Percentiles rank a stretch among this genome's conserved stretches.
Conservation (phyloP, 2,329 filamentous ascomycete genomes). For the Fusarium oxysporum region DNA sequence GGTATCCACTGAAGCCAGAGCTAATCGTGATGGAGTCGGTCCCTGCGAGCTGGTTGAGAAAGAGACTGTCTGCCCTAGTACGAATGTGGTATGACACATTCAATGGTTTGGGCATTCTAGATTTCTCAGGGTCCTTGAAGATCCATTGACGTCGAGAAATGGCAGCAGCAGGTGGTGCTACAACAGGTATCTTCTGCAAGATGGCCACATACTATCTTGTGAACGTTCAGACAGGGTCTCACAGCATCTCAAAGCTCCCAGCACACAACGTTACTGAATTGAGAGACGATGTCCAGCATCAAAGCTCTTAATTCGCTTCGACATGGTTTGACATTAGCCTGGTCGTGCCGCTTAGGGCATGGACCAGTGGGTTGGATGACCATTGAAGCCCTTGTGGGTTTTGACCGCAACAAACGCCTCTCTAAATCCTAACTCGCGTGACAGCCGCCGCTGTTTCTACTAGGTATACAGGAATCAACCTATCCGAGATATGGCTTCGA, state of each 20-base stretch:
- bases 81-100: conserved; percentile 27
- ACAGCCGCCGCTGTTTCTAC: conserved; percentile 9
- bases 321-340: conserved; percentile 3
- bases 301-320: conserved; percentile 12
- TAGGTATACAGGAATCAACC: conserved; percentile 11
- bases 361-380: conserved; percentile 17
- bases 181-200: background rate
- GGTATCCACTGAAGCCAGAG: conserved; percentile 24
- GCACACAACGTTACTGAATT: background rate
- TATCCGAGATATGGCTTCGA: conserved; percentile 1
- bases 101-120: conserved; percentile 11
- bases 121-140: conserved; percentile 27
- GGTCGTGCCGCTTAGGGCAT: conserved; percentile 8
- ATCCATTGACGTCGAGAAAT: background rate
- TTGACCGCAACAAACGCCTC: conserved; percentile 37
- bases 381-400: conserved; percentile 14
- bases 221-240: background rate
- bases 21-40: conserved; percentile 31
- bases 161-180: background rate
- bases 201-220: background rate
- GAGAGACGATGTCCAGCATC: background rate
- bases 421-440: conserved; percentile 22
- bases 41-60: conserved; percentile 14
- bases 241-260: background rate
- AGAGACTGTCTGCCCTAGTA: conserved; percentile 17